Conservation (phyloP, 768 basidiomycete genomes). For the Postia placenta region DNA sequence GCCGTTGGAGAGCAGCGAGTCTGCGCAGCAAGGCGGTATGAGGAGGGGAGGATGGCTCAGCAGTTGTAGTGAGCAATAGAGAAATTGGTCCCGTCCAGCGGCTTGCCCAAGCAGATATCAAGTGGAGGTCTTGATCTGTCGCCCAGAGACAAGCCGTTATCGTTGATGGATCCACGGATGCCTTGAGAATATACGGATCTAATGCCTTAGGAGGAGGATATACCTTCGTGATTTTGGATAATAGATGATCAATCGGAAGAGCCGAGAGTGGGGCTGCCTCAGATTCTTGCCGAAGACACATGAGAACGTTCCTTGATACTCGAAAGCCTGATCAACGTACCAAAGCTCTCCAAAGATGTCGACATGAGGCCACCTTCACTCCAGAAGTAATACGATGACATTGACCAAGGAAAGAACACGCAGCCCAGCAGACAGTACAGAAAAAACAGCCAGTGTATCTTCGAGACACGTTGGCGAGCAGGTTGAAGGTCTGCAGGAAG, state of each 20-base stretch:
- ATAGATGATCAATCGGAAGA: conserved; percentile 14
- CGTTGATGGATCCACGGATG: conserved; percentile 6
- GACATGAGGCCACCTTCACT: background rate
- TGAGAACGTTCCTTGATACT: too few species aligned
- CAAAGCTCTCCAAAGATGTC: background rate
- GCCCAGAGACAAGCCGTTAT: conserved; percentile 50
- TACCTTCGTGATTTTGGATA: conserved; percentile 22
- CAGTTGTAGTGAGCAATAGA: conserved; percentile 38
- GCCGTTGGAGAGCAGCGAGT: conserved; percentile 13
- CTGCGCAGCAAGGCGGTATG: conserved; percentile 15
- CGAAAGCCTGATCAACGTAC: background rate
- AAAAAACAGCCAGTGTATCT: background rate
- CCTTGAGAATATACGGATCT: conserved; percentile 14
- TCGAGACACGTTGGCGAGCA: background rate
- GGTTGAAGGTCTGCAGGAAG: background rate
- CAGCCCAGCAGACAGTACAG: conserved; percentile 11
- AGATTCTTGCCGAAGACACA: too few species aligned
- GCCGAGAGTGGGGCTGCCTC: conserved; percentile 6
- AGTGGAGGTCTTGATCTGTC: conserved; percentile 28
- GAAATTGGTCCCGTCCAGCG: conserved; percentile 48
- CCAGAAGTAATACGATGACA: background rate
- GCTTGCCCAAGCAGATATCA: conserved; percentile 29
- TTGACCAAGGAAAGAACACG: conserved; percentile 5
- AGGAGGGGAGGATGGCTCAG: conserved; percentile 21
- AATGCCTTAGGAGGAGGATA: conserved; percentile 17